Evolutionary conservation across 1,284 basidiomycete genomes (phyloP), one percentile per base, ranked within the genome.

Genomic region (Pholiota adiposa): DNA sequence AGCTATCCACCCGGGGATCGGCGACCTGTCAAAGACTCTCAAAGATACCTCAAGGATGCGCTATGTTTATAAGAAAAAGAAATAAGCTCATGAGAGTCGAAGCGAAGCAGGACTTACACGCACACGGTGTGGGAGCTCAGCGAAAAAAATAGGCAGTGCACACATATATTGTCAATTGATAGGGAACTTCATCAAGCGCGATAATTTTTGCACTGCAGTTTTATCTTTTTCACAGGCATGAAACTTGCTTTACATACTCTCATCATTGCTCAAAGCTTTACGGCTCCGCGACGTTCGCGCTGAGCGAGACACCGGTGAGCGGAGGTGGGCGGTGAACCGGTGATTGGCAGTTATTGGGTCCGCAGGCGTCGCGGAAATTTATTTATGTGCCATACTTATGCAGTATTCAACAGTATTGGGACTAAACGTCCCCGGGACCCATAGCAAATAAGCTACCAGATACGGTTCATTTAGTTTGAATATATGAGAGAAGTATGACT

Each of bases 111-210:
- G 16, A 46, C 21, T 25, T 9, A 9, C 41, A 31, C 29, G 29
- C 29, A 31, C 44, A 50, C 29, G 31, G 21, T 50, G 27, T 23
- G 18, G 14, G 16, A 21, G 12, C 27, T 29, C 25, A 48, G 14
- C 46, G 12, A 25, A 43, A 43, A 43, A 19, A 19, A 43, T n/a
- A 19, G 40, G 3, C 16, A 38, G 14, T 38, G 14, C 36, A 38
- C 14, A 9, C 46, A 14, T 48, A 25, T 27, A 16, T 23, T n/a
- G n/a, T n/a, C n/a, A n/a, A n/a, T n/a, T n/a, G n/a, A 34, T 31
- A 31, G 19, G 14, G 18, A 63, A 57, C 63, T 64, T 63, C 65
- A 64, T 66, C 49, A 6, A 59, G 65, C 61, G 61, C n/a, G 50
- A 56, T 60, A 54, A 61, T 61, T 46, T 50, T 54, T 44, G 52